These are phyloP conservation scores for Penicillium decumbens DNA, from an alignment of 2,329 filamentous ascomycete genomes.

Conservation along the genomic window DNA sequence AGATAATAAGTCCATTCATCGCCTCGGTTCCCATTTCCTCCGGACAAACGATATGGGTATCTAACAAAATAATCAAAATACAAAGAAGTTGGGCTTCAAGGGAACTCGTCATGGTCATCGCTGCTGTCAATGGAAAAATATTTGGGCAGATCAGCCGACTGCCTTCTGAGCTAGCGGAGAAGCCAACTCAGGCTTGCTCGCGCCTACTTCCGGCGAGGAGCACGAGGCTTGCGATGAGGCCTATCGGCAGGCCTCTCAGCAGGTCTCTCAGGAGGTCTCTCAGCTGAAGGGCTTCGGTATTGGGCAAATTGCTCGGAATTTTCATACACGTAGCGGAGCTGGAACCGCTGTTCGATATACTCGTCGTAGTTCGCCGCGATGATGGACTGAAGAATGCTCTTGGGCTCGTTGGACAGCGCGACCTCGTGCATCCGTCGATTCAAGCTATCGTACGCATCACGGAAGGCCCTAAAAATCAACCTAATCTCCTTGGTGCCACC, in stretches of 20 bases:
- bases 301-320: slow-evolving; percentile 35
- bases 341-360: slow-evolving; percentile 65
- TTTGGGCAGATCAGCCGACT: neutral
- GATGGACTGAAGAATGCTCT: slow-evolving; percentile 66
- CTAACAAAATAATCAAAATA: slow-evolving; percentile 2
- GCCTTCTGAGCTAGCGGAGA: neutral
- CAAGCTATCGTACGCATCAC: slow-evolving; percentile 57
- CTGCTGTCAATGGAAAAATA: neutral
- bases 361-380: slow-evolving; percentile 73
- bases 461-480: slow-evolving; percentile 66
- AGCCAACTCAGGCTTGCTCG: slow-evolving; percentile 10
- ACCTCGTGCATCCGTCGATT: slow-evolving; percentile 51
- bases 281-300: slow-evolving; percentile 25
- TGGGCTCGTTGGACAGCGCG: slow-evolving; percentile 11
- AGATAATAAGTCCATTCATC: neutral
- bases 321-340: slow-evolving; percentile 53
- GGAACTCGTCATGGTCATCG: slow-evolving; percentile 1
- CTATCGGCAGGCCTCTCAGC: neutral
- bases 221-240: neutral
- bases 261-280: slow-evolving; percentile 13
- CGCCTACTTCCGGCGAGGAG: neutral
- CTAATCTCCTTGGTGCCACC: slow-evolving; percentile 71
- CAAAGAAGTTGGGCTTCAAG: neutral
- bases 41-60: slow-evolving; percentile 1
- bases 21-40: neutral